Conservation (phyloP, 441 rosid genomes). For the Corymbia citriodora region DNA sequence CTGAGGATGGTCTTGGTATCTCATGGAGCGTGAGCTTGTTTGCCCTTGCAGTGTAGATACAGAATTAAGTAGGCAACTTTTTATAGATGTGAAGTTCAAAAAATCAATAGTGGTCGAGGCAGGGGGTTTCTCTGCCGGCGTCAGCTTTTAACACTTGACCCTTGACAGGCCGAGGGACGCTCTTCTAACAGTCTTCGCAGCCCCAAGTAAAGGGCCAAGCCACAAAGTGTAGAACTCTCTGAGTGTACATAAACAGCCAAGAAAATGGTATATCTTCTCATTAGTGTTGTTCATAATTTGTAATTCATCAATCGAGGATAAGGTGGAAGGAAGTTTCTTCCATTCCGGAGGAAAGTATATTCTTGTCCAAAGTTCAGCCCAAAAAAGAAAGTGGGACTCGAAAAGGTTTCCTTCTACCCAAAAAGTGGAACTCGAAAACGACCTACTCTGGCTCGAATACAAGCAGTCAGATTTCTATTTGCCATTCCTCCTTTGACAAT, state of each 20-base stretch:
- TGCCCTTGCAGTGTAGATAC: not conserved
- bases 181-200: rapidly evolving
- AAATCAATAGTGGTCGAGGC: not conserved
- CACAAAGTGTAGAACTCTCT: not conserved
- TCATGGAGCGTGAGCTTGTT: not conserved
- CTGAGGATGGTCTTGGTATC: not conserved
- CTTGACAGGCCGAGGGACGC: not conserved
- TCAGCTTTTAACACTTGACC: not conserved
- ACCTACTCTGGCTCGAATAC: not conserved
- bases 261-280: not conserved
- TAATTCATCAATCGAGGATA: too few species aligned
- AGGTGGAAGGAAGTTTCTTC: not conserved
- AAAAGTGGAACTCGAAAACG: not conserved
- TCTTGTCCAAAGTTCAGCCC: not conserved
- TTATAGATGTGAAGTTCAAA: rapidly evolving
- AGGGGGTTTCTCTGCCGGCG: not conserved
- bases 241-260: rapidly evolving
- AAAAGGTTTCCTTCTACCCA: not conserved
- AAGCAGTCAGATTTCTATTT: not conserved
- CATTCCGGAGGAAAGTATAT: not conserved
- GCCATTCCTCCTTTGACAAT: not conserved
- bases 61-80: not conserved
- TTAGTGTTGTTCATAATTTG: not conserved
- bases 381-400: not conserved
- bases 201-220: not conserved